These are phyloP conservation scores for Piper betle DNA, from an alignment of 164 flowering plant genomes.

Conservation along the genomic window DNA sequence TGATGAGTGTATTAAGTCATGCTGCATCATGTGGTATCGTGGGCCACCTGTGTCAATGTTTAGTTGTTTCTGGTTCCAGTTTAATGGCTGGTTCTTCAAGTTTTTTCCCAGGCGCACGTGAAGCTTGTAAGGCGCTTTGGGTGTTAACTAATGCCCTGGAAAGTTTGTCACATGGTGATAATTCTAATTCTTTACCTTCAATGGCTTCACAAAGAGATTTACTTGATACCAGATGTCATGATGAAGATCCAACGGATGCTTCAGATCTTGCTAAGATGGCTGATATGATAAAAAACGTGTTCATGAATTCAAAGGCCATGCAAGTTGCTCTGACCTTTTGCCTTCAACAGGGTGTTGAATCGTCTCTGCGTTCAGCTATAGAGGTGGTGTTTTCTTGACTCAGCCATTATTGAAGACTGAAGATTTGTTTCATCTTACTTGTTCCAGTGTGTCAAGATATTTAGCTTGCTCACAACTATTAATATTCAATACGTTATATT, in stretches of 20 bases:
- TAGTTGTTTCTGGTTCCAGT: conserved; percentile 60
- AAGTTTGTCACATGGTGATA: conserved; percentile 26
- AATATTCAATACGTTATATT: too few relatives aligned
- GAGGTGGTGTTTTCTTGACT: conserved; percentile 38
- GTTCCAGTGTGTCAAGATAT: too few relatives aligned
- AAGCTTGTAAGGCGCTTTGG: conserved; percentile 85
- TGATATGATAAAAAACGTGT: conserved; percentile 45
- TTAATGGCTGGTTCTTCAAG: conserved; percentile 63
- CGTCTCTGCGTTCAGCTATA: conserved; percentile 37
- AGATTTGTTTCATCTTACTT: not conserved
- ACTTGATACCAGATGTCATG: conserved; percentile 36
- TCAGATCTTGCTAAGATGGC: conserved; percentile 38
- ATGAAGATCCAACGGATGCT: conserved; percentile 24
- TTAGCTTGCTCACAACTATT: too few relatives aligned
- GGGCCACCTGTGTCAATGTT: conserved; percentile 46
- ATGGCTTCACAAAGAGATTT: conserved; percentile 33
- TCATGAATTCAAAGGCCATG: conserved; percentile 55
- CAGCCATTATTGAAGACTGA: not conserved
- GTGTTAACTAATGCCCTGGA: conserved; percentile 60
- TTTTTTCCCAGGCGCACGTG: conserved; percentile 70
- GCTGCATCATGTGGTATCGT: conserved; percentile 50
- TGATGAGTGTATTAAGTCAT: conserved; percentile 49
- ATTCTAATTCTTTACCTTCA: conserved; percentile 45
- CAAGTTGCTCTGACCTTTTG: conserved; percentile 69
- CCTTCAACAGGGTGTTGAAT: conserved; percentile 63